Evolutionary conservation across 495 filamentous ascomycete genomes (phyloP).

Genomic region (Glarea lozoyensis): DNA sequence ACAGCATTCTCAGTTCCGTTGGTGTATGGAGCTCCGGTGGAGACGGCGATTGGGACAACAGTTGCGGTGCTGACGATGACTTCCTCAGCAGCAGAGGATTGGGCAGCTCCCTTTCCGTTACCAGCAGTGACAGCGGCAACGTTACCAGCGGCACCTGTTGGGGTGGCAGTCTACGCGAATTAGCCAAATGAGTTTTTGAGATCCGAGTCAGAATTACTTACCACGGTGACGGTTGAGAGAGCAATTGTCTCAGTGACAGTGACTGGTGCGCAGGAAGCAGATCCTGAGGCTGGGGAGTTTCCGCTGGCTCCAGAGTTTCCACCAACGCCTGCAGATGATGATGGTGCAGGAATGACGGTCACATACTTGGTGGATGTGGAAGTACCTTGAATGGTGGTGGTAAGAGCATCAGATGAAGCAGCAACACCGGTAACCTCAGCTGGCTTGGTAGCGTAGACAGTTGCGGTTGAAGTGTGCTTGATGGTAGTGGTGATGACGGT

Average conservation of each 20-base stretch:
- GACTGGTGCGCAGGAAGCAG: slow-evolving; percentile 13
- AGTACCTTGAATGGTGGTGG: slow-evolving; percentile 16
- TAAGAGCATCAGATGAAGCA: slow-evolving; percentile 1
- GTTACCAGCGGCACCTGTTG: slow-evolving; percentile 7
- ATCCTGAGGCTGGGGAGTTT: slow-evolving; percentile 5
- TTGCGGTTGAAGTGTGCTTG: slow-evolving; percentile 31
- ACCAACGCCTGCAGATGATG: slow-evolving; percentile 9
- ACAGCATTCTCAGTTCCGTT: slow-evolving; percentile 28
- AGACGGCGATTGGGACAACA: slow-evolving; percentile 18
- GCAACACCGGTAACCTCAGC: slow-evolving; percentile 1
- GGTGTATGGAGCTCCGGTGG: slow-evolving; percentile 22
- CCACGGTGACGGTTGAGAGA: slow-evolving; percentile 32
- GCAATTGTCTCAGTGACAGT: slow-evolving; percentile 30
- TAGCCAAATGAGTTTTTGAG: slow-evolving; percentile 10
- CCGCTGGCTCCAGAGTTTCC: slow-evolving; percentile 17
- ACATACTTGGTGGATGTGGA: slow-evolving; percentile 22
- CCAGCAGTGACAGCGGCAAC: too few relatives aligned
- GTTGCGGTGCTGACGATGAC: slow-evolving; percentile 16
- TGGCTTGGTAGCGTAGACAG: slow-evolving; percentile 14
- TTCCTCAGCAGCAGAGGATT: neutral
- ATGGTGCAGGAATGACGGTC: slow-evolving; percentile 11
- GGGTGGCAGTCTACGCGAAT: slow-evolving; percentile 16
- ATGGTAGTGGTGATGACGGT: slow-evolving; percentile 50
- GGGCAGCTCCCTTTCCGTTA: neutral
- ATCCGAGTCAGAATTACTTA: slow-evolving; percentile 21